These are phyloP conservation scores for Podaxis mareebaensis DNA, from an alignment of 768 basidiomycete genomes.

Conservation along the genomic window DNA sequence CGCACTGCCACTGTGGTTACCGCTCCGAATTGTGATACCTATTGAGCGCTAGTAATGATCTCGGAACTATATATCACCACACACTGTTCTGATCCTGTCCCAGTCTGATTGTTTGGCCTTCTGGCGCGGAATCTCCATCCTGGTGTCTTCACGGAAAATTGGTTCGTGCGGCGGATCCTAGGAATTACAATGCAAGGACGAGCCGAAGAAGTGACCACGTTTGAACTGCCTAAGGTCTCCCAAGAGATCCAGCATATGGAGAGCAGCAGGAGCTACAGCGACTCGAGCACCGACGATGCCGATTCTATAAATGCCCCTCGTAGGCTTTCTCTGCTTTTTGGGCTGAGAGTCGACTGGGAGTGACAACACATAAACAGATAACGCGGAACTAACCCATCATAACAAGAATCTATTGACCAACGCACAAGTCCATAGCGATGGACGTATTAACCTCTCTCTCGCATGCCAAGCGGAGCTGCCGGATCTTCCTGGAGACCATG, in stretches of 20 bases:
- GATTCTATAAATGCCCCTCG: not conserved
- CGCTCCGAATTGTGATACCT: too few species aligned
- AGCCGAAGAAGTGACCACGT: not conserved
- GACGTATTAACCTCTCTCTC: slow-evolving; percentile 46
- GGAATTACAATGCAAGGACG: not conserved
- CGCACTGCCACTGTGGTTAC: too few species aligned
- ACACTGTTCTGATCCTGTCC: not conserved
- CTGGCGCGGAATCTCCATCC: too few species aligned
- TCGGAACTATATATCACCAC: not conserved
- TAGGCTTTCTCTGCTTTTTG: not conserved
- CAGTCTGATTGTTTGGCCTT: not conserved
- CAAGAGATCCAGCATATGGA: not conserved
- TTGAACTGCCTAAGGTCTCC: not conserved
- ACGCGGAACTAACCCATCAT: slow-evolving; percentile 36
- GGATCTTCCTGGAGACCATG: slow-evolving; percentile 49
- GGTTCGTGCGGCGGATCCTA: not conserved
- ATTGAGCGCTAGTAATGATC: not conserved
- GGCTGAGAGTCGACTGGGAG: not conserved
- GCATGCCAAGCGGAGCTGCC: slow-evolving; percentile 51
- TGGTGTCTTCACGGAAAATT: too few species aligned
- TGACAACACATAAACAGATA: slow-evolving; percentile 28
- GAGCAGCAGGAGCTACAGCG: not conserved
- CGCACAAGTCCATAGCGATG: slow-evolving; percentile 43
- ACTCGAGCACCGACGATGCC: not conserved
- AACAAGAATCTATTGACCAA: slow-evolving; percentile 44